Evolutionary conservation across 768 basidiomycete species (phyloP).

Genomic region (Lanmaoa pseudosensibilis): DNA sequence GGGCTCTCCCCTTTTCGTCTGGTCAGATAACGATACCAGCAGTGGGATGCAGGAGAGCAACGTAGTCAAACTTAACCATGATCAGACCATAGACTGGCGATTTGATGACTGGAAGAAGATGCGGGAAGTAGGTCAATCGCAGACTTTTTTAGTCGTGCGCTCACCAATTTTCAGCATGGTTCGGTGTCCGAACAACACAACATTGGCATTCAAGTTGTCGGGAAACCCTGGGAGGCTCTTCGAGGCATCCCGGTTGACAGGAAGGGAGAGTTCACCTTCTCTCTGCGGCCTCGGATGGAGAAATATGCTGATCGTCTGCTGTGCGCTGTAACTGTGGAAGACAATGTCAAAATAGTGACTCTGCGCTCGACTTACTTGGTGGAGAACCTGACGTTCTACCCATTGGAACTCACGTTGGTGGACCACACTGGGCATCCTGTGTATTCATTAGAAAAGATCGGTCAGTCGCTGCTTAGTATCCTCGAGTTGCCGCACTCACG

Average conservation of each 20-base stretch:
- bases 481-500: constrained; percentile 48
- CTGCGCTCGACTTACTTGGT: constrained; percentile 91
- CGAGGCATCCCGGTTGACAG: constrained; percentile 87
- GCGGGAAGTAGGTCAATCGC: constrained; percentile 67
- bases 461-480: constrained; percentile 36
- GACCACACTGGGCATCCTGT: constrained; percentile 82
- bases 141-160: background rate
- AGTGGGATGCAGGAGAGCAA: constrained; percentile 46
- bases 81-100: constrained; percentile 86
- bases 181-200: constrained; percentile 71
- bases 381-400: constrained; percentile 88
- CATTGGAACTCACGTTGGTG: constrained; percentile 87
- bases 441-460: constrained; percentile 80
- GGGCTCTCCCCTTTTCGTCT: constrained; percentile 79
- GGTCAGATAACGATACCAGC: constrained; percentile 75
- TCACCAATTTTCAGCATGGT: constrained; percentile 36
- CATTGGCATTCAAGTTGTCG: constrained; percentile 81
- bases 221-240: constrained; percentile 87
- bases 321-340: constrained; percentile 85
- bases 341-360: constrained; percentile 93
- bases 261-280: constrained; percentile 89
- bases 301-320: constrained; percentile 79
- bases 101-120: constrained; percentile 95
- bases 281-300: constrained; percentile 75
- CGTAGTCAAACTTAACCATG: constrained; percentile 64